Evolutionary conservation across 1,284 basidiomycete genomes (phyloP).

Genomic region (Puccinia novopanici): DNA sequence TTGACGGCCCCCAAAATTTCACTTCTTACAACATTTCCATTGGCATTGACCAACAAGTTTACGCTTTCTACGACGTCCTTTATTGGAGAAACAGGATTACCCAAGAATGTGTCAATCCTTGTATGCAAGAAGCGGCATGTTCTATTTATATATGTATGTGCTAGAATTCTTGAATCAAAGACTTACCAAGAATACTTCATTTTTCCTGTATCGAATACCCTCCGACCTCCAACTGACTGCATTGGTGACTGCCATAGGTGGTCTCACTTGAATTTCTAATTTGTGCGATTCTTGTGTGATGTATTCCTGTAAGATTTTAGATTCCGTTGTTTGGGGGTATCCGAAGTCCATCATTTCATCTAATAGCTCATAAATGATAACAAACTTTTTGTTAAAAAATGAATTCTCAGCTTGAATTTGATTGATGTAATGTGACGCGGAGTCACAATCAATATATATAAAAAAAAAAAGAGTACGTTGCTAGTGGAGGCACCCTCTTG

Average conservation of each 20-base stretch:
- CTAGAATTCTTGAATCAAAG: neutral
- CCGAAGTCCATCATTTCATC: conserved; percentile 99
- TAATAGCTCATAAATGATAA: conserved; percentile 94
- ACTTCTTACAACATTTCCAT: conserved; percentile 93
- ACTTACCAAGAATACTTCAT: conserved; percentile 85
- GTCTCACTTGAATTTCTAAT: conserved; percentile 91
- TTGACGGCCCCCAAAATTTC: conserved; percentile 97
- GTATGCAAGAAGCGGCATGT: neutral
- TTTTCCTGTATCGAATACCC: conserved; percentile 96
- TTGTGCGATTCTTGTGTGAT: conserved; percentile 99
- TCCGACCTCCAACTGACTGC: conserved; percentile 98
- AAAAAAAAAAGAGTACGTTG: neutral
- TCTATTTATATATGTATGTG: neutral
- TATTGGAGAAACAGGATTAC: neutral
- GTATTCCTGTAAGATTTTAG: conserved; percentile 99
- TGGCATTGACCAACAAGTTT: conserved; percentile 93
- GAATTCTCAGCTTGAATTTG: neutral
- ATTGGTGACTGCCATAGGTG: conserved; percentile 96
- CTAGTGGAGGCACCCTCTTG: no score
- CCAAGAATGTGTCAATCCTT: neutral
- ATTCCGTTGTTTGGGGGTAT: conserved; percentile 97
- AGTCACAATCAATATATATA: neutral
- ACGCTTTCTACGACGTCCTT: conserved; percentile 93
- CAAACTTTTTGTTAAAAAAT: conserved; percentile 64
- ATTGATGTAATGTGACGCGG: neutral